Evolutionary conservation across 2,329 filamentous ascomycete species (phyloP), one percentile per base, ranked within the genome.

Genomic region (Setomelanomma holmii): DNA sequence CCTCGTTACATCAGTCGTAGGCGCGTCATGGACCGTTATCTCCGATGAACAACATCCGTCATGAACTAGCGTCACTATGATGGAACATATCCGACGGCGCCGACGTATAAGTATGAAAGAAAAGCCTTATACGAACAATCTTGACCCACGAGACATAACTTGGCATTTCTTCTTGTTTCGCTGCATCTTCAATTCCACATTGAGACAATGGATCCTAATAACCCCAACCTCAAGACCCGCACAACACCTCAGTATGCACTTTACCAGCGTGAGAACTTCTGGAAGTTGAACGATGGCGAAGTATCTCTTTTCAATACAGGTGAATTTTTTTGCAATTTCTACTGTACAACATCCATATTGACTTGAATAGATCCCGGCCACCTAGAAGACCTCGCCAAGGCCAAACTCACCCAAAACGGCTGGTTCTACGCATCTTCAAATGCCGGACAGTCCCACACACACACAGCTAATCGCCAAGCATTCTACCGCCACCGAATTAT

Each of bases 401-500:
- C 83, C 55, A 82, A 79, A 30, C 77, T 88, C 34, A 82, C 80
- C 16, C 74, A 84, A 65, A 80, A 80, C 35, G 84, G 85, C 60
- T 87, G 84, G 82, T 79, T 78, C 66, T 85, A 85, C 55, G 80
- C 82, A 22, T 84, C 82, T 11, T 84, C 78, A 53, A 86, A 85
- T 60, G 82, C 82, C 2, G 82, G 83, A 14, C 77, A 79, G 52
- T 84, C 80, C 0, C 77, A 73, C 46, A 82, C 80, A 2, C 80
- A 83, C 61, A 75, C 79, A 1, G 82, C 82, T 19, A 88, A 88
- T 68, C 80, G 85, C 4, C 81, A 86, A 69, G 82, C 86, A 45
- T 89, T 88, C 75, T 86, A 83, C 72, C 79, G 84, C 1, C 84
- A 87, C 73, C 80, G 83, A 39, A 84, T 89, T 61, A 78, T 88